phyloP scores from a whole-genome alignment of 352 stramenopile species.

The Lagenidium sp. region DNA sequence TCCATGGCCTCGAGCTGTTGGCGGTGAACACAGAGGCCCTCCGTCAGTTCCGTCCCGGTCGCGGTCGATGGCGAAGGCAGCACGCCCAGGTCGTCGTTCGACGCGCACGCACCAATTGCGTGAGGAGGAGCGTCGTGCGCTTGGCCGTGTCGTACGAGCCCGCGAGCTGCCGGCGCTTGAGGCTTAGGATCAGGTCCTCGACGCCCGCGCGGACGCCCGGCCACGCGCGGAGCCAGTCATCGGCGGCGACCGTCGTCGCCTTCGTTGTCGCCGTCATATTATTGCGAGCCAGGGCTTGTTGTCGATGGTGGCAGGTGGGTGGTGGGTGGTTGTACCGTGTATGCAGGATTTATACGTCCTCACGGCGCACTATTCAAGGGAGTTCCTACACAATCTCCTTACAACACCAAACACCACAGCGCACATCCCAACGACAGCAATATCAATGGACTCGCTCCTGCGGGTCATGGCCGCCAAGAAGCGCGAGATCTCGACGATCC shows the following conservation, averaged over 20 bases:
- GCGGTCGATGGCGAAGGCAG: neutral
- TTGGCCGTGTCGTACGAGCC: conserved; percentile 80
- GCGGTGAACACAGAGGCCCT: neutral
- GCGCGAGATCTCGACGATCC: conserved; percentile 47
- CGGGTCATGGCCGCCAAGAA: conserved; percentile 78
- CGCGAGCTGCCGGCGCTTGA: conserved; percentile 71
- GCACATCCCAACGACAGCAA: too few relatives aligned
- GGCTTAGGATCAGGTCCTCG: conserved; percentile 64
- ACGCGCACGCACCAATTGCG: conserved; percentile 41
- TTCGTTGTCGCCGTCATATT: neutral
- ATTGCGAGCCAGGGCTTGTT: too few relatives aligned
- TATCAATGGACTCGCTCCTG: conserved; percentile 63
- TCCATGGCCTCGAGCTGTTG: conserved; percentile 65
- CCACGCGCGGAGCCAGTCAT: conserved; percentile 73
- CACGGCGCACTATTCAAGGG: neutral
- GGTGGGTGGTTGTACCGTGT: conserved; percentile 4
- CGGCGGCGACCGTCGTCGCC: conserved; percentile 12
- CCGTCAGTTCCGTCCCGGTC: neutral
- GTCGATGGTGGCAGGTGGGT: too few relatives aligned
- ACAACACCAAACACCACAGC: neutral
- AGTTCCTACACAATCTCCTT: too few relatives aligned
- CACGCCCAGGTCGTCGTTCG: neutral
- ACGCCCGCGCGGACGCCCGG: conserved; percentile 56
- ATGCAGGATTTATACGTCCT: neutral
- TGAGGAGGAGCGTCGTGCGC: conserved; percentile 63